Evolutionary conservation across 139 green algal genomes (phyloP).

Genomic region (Micractinium sp.): DNA sequence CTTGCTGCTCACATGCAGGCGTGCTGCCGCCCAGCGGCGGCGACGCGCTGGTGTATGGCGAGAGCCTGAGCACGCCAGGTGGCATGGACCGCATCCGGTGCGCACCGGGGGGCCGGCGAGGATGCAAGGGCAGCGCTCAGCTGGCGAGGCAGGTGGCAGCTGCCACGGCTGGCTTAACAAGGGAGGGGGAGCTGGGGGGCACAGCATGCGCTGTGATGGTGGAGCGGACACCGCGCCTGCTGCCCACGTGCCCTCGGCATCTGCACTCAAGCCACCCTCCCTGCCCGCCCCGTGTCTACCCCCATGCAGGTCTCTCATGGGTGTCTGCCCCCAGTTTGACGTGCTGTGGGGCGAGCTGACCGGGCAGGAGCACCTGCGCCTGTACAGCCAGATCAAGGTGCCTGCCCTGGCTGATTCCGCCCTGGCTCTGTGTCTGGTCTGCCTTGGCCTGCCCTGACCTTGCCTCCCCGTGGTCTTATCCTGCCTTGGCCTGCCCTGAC

Average conservation of each 20-base stretch:
- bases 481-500: not conserved
- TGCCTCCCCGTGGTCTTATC: not conserved
- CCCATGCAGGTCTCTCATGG: conserved; percentile 17
- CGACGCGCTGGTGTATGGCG: conserved; percentile 83
- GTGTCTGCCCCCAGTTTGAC: conserved; percentile 89
- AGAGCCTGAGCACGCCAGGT: conserved; percentile 67
- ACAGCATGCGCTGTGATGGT: no score
- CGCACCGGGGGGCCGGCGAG: conserved; percentile 58
- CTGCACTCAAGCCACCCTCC: not conserved
- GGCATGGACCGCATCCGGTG: conserved; percentile 76
- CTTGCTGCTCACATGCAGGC: not conserved
- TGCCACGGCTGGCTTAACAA: no score
- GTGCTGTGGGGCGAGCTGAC: conserved; percentile 93
- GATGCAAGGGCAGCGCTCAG: no score
- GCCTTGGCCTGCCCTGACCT: no score
- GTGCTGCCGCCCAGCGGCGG: conserved; percentile 66
- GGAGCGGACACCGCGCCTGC: no score
- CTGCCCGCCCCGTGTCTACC: not conserved
- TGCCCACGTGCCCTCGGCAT: not conserved
- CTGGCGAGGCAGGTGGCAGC: no score
- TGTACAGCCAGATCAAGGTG: conserved; percentile 82
- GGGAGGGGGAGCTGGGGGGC: no score
- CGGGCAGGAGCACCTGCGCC: conserved; percentile 88
- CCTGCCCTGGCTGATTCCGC: not conserved
- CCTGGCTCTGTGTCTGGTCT: no score